These are phyloP conservation scores for Moesziomyces globuligerus DNA, from an alignment of 1,284 basidiomycete genomes.

Conservation along the genomic window DNA sequence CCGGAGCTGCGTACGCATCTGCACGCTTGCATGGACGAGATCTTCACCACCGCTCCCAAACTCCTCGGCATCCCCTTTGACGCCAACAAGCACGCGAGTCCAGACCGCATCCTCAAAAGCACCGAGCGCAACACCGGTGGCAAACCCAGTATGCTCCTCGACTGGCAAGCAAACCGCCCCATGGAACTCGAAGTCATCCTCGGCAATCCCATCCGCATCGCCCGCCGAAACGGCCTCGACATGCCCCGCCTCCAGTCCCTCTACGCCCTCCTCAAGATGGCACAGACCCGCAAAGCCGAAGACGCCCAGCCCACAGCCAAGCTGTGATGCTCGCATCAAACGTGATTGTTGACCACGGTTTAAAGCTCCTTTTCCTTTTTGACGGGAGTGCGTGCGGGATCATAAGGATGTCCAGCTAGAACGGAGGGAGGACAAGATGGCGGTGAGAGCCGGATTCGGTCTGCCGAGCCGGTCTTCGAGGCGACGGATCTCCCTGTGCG, in stretches of 20 bases:
- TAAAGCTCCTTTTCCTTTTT: too few species aligned
- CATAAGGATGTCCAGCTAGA: constrained; percentile 33
- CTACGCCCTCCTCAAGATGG: constrained; percentile 69
- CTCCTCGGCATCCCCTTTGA: constrained; percentile 67
- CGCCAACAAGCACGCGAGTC: constrained; percentile 64
- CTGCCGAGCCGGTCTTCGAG: constrained; percentile 35
- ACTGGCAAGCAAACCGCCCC: constrained; percentile 67
- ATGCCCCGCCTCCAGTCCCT: constrained; percentile 69
- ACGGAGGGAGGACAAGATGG: constrained; percentile 50
- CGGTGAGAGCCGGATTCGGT: constrained; percentile 38
- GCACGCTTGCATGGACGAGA: constrained; percentile 68
- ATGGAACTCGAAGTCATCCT: constrained; percentile 69
- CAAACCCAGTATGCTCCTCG: constrained; percentile 69
- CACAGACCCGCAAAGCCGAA: constrained; percentile 57
- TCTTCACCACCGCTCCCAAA: constrained; percentile 66
- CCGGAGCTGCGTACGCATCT: constrained; percentile 67
- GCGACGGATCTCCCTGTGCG: constrained; percentile 42
- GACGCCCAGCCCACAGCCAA: constrained; percentile 19
- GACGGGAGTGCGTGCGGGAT: too few species aligned
- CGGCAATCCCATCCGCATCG: constrained; percentile 66
- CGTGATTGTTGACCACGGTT: too few species aligned
- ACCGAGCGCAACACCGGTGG: constrained; percentile 68
- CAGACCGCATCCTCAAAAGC: constrained; percentile 67
- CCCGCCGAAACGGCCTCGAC: constrained; percentile 64
- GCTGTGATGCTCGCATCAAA: too few species aligned